phyloP scores from a whole-genome alignment of 768 basidiomycete genomes.

The Epithele typhae region DNA sequence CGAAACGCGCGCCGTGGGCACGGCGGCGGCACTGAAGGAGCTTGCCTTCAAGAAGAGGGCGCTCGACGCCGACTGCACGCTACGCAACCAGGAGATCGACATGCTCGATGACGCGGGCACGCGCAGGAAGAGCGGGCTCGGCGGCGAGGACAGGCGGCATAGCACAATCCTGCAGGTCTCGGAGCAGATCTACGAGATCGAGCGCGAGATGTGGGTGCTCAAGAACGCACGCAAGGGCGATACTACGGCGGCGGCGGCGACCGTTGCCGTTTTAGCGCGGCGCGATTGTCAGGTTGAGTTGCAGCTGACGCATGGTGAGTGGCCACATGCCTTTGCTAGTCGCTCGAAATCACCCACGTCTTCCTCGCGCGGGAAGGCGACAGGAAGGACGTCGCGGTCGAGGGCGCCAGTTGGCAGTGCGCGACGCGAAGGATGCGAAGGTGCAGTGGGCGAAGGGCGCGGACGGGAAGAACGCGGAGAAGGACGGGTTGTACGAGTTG shows the following conservation, averaged over 20 bases:
- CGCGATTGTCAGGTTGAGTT: conserved; percentile 30
- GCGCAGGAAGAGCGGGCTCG: no score
- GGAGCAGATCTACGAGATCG: conserved; percentile 34
- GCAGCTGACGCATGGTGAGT: conserved; percentile 42
- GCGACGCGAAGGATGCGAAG: no score
- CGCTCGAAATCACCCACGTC: conserved; percentile 39
- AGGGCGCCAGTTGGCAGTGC: no score
- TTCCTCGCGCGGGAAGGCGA: conserved; percentile 42
- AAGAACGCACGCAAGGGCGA: conserved; percentile 3
- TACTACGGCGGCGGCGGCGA: neutral
- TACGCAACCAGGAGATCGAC: conserved; percentile 38
- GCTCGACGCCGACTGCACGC: conserved; percentile 32
- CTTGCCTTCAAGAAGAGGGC: conserved; percentile 38
- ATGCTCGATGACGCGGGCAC: conserved; percentile 41
- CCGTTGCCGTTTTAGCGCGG: conserved; percentile 3
- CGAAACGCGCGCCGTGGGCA: conserved; percentile 47
- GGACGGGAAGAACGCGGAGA: no score
- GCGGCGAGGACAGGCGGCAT: conserved; percentile 35
- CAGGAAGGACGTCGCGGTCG: no score
- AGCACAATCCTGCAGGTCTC: conserved; percentile 27
- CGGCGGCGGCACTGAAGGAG: conserved; percentile 40
- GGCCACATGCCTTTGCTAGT: conserved; percentile 16
- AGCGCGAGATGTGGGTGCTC: conserved; percentile 1
- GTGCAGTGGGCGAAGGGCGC: no score
- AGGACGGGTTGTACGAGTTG: conserved; percentile 58